Percentiles rank a stretch among this genome's conserved stretches.
phyloP scores from a whole-genome alignment of 768 basidiomycete species.

The Pleurotus ostreatus region DNA sequence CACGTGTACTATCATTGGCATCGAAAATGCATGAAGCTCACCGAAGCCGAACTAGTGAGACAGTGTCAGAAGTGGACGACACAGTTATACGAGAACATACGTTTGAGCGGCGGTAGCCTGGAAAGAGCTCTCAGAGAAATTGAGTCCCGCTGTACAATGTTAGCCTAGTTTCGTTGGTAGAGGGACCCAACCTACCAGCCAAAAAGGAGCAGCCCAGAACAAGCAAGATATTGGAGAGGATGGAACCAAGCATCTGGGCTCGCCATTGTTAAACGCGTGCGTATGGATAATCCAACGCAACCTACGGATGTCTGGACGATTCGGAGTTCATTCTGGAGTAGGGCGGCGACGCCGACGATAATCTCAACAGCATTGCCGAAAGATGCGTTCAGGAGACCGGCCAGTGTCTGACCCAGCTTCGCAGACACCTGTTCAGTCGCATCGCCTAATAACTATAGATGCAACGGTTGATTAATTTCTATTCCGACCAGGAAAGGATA shows the following conservation, averaged over 20 bases:
- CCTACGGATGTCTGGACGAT: slow-evolving; percentile 89
- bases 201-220: slow-evolving; percentile 91
- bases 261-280: neutral
- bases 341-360: slow-evolving; percentile 83
- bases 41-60: slow-evolving; percentile 2
- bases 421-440: slow-evolving; percentile 79
- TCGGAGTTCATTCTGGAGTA: slow-evolving; percentile 75
- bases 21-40: neutral
- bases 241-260: slow-evolving; percentile 79
- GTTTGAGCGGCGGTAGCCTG: slow-evolving; percentile 85
- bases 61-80: neutral
- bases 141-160: slow-evolving; percentile 51
- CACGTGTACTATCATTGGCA: neutral
- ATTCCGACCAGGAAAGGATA: neutral
- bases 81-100: slow-evolving; percentile 35
- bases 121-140: slow-evolving; percentile 66
- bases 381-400: slow-evolving; percentile 82
- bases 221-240: slow-evolving; percentile 85
- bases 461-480: slow-evolving; percentile 3
- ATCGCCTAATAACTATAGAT: slow-evolving; percentile 63
- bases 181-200: slow-evolving; percentile 45
- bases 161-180: neutral
- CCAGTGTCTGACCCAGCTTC: slow-evolving; percentile 78
- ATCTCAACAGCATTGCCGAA: slow-evolving; percentile 87
- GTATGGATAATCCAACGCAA: neutral